Evolutionary conservation across 1,139 yeast genomes (phyloP).

Genomic region (Debaryomyces fabryi): DNA sequence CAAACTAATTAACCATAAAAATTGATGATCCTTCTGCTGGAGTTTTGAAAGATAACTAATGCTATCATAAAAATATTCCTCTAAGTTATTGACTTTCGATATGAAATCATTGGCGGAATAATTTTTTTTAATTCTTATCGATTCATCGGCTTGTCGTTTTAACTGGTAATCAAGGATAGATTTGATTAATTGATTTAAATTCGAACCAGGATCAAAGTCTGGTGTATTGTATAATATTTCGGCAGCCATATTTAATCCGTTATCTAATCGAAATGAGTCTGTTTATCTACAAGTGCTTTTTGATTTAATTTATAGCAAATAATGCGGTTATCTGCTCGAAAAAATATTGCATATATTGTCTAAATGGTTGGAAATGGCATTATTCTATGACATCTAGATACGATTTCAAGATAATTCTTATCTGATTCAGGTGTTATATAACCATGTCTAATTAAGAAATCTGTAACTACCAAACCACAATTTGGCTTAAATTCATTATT

Average conservation of each 20-base stretch:
- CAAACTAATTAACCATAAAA: slow-evolving; percentile 25
- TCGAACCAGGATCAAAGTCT: slow-evolving; percentile 1
- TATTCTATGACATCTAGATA: slow-evolving; percentile 61
- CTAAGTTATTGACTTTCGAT: slow-evolving; percentile 19
- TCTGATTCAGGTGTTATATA: slow-evolving; percentile 62
- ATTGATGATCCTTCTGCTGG: slow-evolving; percentile 18
- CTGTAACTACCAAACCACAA: slow-evolving; percentile 77
- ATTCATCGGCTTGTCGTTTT: background rate
- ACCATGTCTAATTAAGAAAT: slow-evolving; percentile 85
- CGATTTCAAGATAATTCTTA: slow-evolving; percentile 60
- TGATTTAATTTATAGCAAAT: background rate
- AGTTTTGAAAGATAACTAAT: slow-evolving; percentile 17
- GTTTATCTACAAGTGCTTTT: background rate
- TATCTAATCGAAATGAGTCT: background rate
- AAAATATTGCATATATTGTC: background rate
- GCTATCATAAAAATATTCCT: slow-evolving; percentile 24
- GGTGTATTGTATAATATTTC: background rate
- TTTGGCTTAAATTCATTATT: slow-evolving; percentile 81
- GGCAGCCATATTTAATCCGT: background rate
- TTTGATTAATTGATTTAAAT: slow-evolving; percentile 5
- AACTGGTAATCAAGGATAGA: slow-evolving; percentile 1
- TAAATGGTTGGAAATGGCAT: slow-evolving; percentile 66
- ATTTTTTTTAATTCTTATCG: background rate
- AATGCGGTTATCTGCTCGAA: background rate
- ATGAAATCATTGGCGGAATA: slow-evolving; percentile 10